Conservation (phyloP, 176 grass and related monocot species). For the Leersia perrieri region DNA sequence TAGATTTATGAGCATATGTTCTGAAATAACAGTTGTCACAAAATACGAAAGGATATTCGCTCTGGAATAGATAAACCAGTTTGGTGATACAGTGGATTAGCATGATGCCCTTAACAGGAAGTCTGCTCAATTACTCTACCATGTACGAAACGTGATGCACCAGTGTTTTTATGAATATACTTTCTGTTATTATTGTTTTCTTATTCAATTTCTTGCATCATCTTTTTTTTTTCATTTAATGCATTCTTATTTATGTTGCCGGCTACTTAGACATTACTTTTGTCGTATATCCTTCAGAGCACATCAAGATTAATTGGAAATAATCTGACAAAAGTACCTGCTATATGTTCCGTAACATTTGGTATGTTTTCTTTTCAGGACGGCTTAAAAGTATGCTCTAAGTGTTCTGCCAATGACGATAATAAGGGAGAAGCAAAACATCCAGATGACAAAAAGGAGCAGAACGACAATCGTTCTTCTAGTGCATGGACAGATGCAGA, state of each 20-base stretch:
- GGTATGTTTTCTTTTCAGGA: slow-evolving; percentile 49
- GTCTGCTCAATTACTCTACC: slow-evolving; percentile 4
- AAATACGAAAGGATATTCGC: not conserved
- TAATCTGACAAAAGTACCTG: slow-evolving; percentile 7
- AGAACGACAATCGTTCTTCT: slow-evolving; percentile 17
- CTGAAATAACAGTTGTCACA: not conserved
- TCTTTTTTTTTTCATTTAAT: not conserved
- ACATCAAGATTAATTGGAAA: not conserved
- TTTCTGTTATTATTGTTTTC: not conserved
- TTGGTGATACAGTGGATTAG: slow-evolving; percentile 7
- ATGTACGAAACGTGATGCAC: not conserved
- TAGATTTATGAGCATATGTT: not conserved
- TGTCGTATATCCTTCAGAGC: not conserved
- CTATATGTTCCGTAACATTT: slow-evolving; percentile 16
- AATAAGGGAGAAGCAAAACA: slow-evolving; percentile 37
- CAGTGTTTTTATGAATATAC: slow-evolving; percentile 14
- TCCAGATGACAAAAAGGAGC: slow-evolving; percentile 28
- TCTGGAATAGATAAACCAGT: not conserved
- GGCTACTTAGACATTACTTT: not conserved
- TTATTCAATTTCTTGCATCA: not conserved
- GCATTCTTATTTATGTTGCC: not conserved
- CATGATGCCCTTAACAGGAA: not conserved
- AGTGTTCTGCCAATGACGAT: slow-evolving; percentile 57
- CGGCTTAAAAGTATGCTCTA: slow-evolving; percentile 63
- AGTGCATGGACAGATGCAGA: slow-evolving; percentile 83